phyloP scores from a whole-genome alignment of 768 basidiomycete genomes.

The Podaxis sp. region DNA sequence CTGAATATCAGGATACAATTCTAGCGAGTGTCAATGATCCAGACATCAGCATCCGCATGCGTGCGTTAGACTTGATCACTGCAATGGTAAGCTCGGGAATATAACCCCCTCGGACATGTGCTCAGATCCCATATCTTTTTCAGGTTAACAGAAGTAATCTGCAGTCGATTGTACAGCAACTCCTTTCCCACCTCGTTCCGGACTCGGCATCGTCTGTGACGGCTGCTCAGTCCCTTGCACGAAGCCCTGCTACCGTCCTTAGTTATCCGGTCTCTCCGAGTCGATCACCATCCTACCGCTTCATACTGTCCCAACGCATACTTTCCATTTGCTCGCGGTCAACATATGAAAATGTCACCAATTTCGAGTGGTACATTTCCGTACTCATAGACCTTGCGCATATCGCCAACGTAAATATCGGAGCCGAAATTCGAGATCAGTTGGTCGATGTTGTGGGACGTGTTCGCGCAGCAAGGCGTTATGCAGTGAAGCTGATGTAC shows the following conservation, averaged over 20 bases:
- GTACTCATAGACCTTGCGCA: constrained; percentile 91
- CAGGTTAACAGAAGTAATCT: constrained; percentile 83
- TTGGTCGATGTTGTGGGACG: constrained; percentile 84
- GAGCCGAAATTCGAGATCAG: constrained; percentile 73
- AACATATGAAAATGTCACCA: constrained; percentile 81
- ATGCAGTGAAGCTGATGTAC: constrained; percentile 81
- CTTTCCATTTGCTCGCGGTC: constrained; percentile 82
- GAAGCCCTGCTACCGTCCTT: constrained; percentile 32
- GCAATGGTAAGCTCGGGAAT: constrained; percentile 65
- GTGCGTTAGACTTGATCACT: constrained; percentile 89
- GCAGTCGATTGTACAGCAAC: constrained; percentile 85
- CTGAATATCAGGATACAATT: constrained; percentile 90
- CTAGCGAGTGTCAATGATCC: constrained; percentile 86
- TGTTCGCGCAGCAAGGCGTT: constrained; percentile 70
- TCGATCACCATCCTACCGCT: constrained; percentile 81
- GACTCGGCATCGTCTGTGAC: constrained; percentile 48
- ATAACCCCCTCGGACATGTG: background rate
- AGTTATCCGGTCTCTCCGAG: constrained; percentile 40
- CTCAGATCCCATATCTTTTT: background rate
- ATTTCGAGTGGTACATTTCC: constrained; percentile 98
- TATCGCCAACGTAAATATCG: constrained; percentile 77
- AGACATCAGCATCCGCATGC: constrained; percentile 94
- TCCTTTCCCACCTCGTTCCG: constrained; percentile 80
- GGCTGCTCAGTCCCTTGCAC: constrained; percentile 55
- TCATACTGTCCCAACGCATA: constrained; percentile 76